A percentile compares a stretch with the other conserved stretches of the same genome.
Conservation (phyloP, 345 rosid species). For the Heritiera fomes region DNA sequence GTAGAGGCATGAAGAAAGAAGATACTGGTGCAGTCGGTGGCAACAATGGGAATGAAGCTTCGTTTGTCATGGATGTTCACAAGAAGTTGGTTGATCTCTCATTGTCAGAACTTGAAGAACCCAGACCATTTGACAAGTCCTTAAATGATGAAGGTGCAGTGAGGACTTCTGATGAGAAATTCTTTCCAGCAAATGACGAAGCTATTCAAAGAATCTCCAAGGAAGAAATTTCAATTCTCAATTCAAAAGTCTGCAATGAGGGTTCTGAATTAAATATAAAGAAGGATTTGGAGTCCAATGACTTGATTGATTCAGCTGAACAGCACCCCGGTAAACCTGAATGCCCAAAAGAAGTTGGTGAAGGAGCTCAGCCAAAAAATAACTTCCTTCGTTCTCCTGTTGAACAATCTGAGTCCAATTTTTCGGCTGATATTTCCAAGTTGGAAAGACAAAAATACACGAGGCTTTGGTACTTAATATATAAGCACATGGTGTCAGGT, state of each 20-base stretch:
- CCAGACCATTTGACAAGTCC: conserved; percentile 14
- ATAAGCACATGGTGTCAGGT: conserved; percentile 70
- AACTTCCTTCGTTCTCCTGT: conserved; percentile 20
- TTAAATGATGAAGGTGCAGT: conserved; percentile 20
- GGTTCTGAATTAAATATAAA: conserved; percentile 11
- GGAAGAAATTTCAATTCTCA: conserved; percentile 18
- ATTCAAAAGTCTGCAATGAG: conserved; percentile 16
- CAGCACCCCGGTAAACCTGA: conserved; percentile 32
- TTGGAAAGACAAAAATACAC: conserved; percentile 55
- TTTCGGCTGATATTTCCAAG: conserved; percentile 25
- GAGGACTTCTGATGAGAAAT: conserved; percentile 17
- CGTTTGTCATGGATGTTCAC: conserved; percentile 17
- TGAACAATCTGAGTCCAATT: conserved; percentile 28
- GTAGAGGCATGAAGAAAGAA: conserved; percentile 25
- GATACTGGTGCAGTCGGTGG: conserved; percentile 23
- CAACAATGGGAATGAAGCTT: conserved; percentile 19
- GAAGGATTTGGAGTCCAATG: conserved; percentile 8
- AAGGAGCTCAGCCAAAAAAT: conserved; percentile 26
- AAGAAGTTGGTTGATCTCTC: background rate
- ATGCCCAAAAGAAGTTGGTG: conserved; percentile 31
- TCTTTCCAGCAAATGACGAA: background rate
- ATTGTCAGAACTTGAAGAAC: conserved; percentile 14
- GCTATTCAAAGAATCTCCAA: background rate
- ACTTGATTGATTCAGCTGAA: conserved; percentile 17
- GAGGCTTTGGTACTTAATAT: conserved; percentile 70